phyloP scores from a whole-genome alignment of 1,284 basidiomycete genomes.

The Cryptococcus sp. region DNA sequence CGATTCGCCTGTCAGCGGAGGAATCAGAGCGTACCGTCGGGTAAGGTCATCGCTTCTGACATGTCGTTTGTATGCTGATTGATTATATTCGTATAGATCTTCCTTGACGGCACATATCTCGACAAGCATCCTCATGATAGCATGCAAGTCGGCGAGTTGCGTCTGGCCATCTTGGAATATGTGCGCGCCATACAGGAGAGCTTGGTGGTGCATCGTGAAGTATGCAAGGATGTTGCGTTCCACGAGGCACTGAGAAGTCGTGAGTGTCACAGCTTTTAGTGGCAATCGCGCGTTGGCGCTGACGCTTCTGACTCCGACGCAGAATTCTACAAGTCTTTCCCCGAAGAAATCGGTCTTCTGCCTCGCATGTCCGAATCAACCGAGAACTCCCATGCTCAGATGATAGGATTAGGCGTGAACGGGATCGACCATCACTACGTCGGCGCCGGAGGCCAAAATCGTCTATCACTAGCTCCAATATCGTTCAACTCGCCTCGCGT shows the following conservation, averaged over 20 bases:
- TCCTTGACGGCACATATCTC: slow-evolving; percentile 73
- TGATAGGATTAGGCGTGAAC: background rate
- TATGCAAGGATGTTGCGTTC: slow-evolving; percentile 89
- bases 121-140: slow-evolving; percentile 69
- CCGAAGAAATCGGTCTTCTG: slow-evolving; percentile 68
- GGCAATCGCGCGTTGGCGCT: background rate
- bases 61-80: background rate
- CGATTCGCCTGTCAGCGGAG: slow-evolving; percentile 76
- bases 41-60: slow-evolving; percentile 26
- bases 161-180: slow-evolving; percentile 76
- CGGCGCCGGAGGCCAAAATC: background rate
- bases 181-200: slow-evolving; percentile 81
- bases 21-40: slow-evolving; percentile 74
- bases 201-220: slow-evolving; percentile 74
- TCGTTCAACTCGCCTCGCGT: background rate
- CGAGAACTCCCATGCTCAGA: background rate
- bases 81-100: slow-evolving; percentile 49
- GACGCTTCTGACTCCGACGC: slow-evolving; percentile 6
- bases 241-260: slow-evolving; percentile 82
- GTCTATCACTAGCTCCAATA: background rate
- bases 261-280: slow-evolving; percentile 24
- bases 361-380: slow-evolving; percentile 26
- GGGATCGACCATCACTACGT: background rate
- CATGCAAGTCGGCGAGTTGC: slow-evolving; percentile 70
- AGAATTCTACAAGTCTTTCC: slow-evolving; percentile 85